phyloP scores from a whole-genome alignment of 2,329 filamentous ascomycete genomes.

The Botrytis squamosa region DNA sequence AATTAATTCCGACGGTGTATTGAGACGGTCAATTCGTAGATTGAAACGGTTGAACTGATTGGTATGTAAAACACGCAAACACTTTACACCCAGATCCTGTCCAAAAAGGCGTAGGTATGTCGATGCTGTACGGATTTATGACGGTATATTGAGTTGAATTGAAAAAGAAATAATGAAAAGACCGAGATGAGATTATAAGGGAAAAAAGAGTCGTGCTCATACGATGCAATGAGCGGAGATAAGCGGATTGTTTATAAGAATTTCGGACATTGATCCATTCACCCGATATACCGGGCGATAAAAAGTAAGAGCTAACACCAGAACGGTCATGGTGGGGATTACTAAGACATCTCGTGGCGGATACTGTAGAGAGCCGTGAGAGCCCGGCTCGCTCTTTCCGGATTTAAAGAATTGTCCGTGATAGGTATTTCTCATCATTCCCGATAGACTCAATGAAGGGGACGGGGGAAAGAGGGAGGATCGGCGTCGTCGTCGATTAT shows the following conservation, averaged over 20 bases:
- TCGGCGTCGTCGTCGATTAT: not conserved
- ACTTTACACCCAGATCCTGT: not conserved
- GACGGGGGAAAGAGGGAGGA: not conserved
- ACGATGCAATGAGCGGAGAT: not conserved
- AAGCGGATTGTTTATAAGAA: conserved; percentile 5
- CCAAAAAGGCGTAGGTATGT: not conserved
- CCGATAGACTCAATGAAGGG: not conserved
- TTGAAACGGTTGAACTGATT: not conserved
- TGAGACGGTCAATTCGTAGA: not conserved
- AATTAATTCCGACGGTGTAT: not conserved
- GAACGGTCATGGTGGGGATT: not conserved
- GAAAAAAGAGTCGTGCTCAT: not conserved
- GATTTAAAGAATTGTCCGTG: conserved; percentile 7
- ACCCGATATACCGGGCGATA: not conserved
- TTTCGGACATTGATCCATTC: conserved; percentile 1
- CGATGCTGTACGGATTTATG: conserved; percentile 5
- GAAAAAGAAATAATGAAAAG: conserved; percentile 1
- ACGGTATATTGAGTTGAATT: not conserved
- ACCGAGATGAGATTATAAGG: conserved; percentile 8
- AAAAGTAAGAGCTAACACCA: not conserved
- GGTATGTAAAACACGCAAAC: not conserved
- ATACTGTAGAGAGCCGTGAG: not conserved
- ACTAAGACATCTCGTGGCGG: not conserved
- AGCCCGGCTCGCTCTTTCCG: not conserved
- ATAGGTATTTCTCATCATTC: not conserved